Evolutionary conservation across 192 early-diverging fungal species (phyloP), one percentile per base, ranked within the genome.

Genomic region (Helicostylum pulchrum): DNA sequence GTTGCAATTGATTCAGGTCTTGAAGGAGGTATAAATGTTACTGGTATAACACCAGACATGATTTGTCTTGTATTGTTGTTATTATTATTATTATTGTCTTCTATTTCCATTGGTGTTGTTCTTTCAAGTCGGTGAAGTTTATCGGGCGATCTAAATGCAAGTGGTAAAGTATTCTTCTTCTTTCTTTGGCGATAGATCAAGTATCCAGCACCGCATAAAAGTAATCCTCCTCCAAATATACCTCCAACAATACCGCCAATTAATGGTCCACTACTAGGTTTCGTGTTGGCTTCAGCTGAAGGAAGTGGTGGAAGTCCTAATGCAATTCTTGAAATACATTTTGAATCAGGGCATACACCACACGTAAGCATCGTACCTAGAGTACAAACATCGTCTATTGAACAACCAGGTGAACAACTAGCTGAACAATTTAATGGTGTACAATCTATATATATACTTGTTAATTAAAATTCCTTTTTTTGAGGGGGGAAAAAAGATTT

Each of bases 11-110:
- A 21, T 31, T n/a, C 19, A 3, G 47, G 31, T n/a, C 19, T 5
- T 58, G 61, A 46, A n/a, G 65, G 72, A 8, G 68, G 74, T 42
- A 75, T 75, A 48, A 62, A 75, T 1, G 74, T 64, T 2, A 75
- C 61, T 26, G 74, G 74, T 47, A 75, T 70, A 43, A 75, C 74
- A 14, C 67, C 74, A n/a, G 74, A 75, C 31, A 49, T 65, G 36
- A 50, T 17, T 34, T 62, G 59, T 42, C 32, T 43, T 31, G 20
- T 34, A 31, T 65, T 47, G 21, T 43, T 7, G 6, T 52, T n/a
- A 52, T 65, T 47, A 34, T 43, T 7, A n/a, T 52, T n/a, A 52
- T 14, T 23, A 30, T 3, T 45, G 19, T 39, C 36, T 39, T 6
- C 36, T 10, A 39, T 39, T 39, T 39, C 44, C 55, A 60, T 49